Conservation (phyloP, 352 stramenopile genomes). For the Phytophthora niederhauseri region DNA sequence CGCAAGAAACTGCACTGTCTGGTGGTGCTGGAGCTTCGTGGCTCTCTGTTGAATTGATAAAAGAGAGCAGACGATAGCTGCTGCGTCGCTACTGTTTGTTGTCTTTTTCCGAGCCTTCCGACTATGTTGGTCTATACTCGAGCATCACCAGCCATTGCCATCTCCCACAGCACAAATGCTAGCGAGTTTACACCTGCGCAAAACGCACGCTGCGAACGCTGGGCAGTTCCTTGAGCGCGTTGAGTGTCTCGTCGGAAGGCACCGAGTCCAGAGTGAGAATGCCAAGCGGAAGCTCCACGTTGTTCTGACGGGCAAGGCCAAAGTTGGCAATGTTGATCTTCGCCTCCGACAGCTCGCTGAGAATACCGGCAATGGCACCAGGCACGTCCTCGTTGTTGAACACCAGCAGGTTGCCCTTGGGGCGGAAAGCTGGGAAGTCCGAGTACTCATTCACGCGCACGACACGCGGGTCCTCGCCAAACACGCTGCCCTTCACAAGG, state of each 20-base stretch:
- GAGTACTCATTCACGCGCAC: conserved; percentile 86
- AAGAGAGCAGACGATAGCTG: conserved; percentile 26
- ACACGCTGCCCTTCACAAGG: conserved; percentile 80
- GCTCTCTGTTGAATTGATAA: conserved; percentile 21
- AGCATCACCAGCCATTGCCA: conserved; percentile 18
- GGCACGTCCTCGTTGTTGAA: conserved; percentile 88
- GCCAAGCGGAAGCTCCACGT: conserved; percentile 63
- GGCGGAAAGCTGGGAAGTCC: conserved; percentile 84
- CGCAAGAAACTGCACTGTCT: conserved; percentile 16
- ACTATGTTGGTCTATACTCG: conserved; percentile 4
- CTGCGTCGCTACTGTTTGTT: conserved; percentile 18
- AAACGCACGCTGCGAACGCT: conserved; percentile 76
- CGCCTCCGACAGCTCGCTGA: conserved; percentile 66
- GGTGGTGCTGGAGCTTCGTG: conserved; percentile 12
- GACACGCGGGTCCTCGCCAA: conserved; percentile 81
- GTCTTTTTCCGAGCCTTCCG: conserved; percentile 17
- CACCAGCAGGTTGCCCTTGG: conserved; percentile 76
- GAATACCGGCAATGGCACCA: conserved; percentile 75
- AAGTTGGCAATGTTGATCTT: conserved; percentile 91
- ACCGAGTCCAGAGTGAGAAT: conserved; percentile 77
- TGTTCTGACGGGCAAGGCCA: conserved; percentile 71
- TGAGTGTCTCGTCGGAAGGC: conserved; percentile 60
- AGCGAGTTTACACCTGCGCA: conserved; percentile 40
- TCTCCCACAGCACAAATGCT: neutral
- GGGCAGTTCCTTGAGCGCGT: conserved; percentile 60